A percentile compares a stretch with the other conserved stretches of the same genome.
phyloP scores from a whole-genome alignment of 345 rosid genomes.

The Bruguiera sexangula region DNA sequence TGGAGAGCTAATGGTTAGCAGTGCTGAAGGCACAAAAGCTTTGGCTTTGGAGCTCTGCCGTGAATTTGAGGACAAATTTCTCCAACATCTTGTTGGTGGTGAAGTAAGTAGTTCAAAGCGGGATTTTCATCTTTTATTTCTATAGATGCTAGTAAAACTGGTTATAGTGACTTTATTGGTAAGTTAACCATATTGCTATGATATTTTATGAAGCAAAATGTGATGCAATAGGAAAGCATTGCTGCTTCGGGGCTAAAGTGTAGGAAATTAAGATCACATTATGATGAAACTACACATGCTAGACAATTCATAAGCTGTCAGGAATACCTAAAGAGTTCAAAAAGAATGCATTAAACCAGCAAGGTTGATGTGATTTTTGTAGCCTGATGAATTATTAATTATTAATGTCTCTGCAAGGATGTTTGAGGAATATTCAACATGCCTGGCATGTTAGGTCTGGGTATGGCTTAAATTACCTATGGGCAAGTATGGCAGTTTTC shows the following conservation, averaged over 20 bases:
- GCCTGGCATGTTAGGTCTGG: too few species aligned
- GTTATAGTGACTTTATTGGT: neutral
- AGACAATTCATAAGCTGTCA: neutral
- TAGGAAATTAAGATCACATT: neutral
- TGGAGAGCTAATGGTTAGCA: slow-evolving; percentile 80
- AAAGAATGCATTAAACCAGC: neutral
- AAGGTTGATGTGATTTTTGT: neutral
- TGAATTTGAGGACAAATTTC: slow-evolving; percentile 98
- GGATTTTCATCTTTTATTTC: neutral
- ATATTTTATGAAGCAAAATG: neutral
- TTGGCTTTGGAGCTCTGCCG: slow-evolving; percentile 98
- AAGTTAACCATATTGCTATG: neutral
- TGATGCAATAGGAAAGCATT: too few species aligned
- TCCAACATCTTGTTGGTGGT: slow-evolving; percentile 79
- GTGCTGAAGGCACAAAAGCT: slow-evolving; percentile 95
- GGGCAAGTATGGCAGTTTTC: too few species aligned
- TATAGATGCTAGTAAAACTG: neutral
- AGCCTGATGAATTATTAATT: neutral
- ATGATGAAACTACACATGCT: neutral
- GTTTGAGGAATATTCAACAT: too few species aligned
- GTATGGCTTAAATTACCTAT: too few species aligned
- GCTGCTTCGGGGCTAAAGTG: too few species aligned
- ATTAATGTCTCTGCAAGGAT: too few species aligned
- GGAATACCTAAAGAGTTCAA: neutral
- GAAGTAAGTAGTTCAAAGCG: slow-evolving; percentile 60